Conservation (phyloP, 2,329 filamentous ascomycete genomes). For the Neonectria punicea region DNA sequence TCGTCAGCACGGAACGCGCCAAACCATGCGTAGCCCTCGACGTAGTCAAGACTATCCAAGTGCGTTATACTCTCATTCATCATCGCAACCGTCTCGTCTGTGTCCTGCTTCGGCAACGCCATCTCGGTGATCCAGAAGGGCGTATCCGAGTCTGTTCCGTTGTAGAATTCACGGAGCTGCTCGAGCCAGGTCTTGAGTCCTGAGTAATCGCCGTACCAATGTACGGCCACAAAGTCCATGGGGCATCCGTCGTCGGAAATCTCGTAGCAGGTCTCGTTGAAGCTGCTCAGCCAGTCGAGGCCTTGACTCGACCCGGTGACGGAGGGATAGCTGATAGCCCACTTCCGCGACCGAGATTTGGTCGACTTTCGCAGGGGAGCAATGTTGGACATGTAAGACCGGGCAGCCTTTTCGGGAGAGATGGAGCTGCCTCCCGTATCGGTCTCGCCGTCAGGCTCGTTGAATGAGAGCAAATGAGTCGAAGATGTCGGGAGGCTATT, state of each 20-base stretch:
- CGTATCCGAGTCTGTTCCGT: slow-evolving; percentile 31
- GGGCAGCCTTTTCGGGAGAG: slow-evolving; percentile 51
- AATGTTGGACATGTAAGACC: slow-evolving; percentile 50
- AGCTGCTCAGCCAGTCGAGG: slow-evolving; percentile 52
- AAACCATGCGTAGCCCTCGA: slow-evolving; percentile 55
- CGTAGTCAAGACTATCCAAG: slow-evolving; percentile 47
- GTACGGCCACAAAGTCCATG: slow-evolving; percentile 53
- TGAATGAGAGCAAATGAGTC: slow-evolving; percentile 53
- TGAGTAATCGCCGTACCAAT: slow-evolving; percentile 53
- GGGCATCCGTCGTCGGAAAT: slow-evolving; percentile 52
- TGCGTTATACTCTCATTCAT: slow-evolving; percentile 52
- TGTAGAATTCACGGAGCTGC: slow-evolving; percentile 51
- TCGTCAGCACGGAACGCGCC: slow-evolving; percentile 51
- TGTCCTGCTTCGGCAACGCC: slow-evolving; percentile 49
- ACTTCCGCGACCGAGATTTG: slow-evolving; percentile 37
- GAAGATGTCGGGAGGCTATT: slow-evolving; percentile 46
- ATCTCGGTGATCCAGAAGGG: slow-evolving; percentile 54
- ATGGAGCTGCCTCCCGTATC: slow-evolving; percentile 53
- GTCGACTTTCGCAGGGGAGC: slow-evolving; percentile 46
- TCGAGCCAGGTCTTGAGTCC: slow-evolving; percentile 51
- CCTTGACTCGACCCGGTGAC: slow-evolving; percentile 53
- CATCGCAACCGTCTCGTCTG: slow-evolving; percentile 50
- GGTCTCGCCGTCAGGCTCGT: slow-evolving; percentile 55
- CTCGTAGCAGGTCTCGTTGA: slow-evolving; percentile 54
- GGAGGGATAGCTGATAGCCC: slow-evolving; percentile 54